Conservation (phyloP, 352 stramenopile genomes). For the Ophiocytium majus region DNA sequence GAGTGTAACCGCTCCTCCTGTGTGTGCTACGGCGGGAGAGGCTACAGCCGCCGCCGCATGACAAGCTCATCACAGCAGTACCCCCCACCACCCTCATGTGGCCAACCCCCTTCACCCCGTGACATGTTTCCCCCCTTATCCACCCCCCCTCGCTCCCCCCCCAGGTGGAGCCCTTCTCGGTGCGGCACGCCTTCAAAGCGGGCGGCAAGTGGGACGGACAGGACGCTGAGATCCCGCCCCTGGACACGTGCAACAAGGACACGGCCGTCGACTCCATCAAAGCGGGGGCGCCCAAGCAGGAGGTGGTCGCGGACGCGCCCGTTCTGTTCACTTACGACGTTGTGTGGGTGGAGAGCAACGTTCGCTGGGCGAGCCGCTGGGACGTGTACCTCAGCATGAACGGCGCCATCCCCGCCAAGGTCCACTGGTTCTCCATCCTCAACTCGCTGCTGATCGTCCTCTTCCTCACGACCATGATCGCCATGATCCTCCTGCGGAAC, state of each 20-base stretch:
- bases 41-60: too few relatives aligned
- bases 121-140: too few relatives aligned
- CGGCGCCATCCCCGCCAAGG: conserved; percentile 67
- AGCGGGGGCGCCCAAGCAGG: conserved; percentile 25
- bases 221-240: conserved; percentile 34
- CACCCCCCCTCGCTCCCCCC: too few relatives aligned
- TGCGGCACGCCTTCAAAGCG: conserved; percentile 77
- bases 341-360: conserved; percentile 89
- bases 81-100: too few relatives aligned
- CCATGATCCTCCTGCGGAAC: conserved; percentile 95
- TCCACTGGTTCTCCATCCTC: conserved; percentile 99
- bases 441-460: conserved; percentile 99
- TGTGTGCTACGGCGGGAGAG: too few relatives aligned
- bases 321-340: conserved; percentile 95
- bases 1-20: too few relatives aligned
- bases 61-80: too few relatives aligned
- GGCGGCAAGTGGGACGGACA: conserved; percentile 65
- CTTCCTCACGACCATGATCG: conserved; percentile 97
- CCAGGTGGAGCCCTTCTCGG: conserved; percentile 92
- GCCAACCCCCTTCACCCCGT: too few relatives aligned
- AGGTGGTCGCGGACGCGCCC: conserved; percentile 48
- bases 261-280: conserved; percentile 28
- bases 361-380: conserved; percentile 96
- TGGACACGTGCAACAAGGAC: conserved; percentile 53
- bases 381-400: conserved; percentile 95